These are phyloP conservation scores for Paratinospora sagittata DNA, from an alignment of 164 flowering plant species.

Conservation along the genomic window DNA sequence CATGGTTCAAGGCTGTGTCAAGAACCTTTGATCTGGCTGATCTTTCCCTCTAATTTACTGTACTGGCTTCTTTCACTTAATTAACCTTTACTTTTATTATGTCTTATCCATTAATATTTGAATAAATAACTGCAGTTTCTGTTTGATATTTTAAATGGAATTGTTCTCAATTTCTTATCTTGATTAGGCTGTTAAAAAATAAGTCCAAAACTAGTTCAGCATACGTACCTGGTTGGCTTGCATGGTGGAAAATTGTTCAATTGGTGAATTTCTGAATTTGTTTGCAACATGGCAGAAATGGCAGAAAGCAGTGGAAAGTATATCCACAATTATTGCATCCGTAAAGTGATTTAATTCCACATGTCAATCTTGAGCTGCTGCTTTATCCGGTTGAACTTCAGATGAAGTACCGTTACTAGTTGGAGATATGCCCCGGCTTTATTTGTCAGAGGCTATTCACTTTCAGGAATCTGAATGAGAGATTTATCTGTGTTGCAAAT, in stretches of 20 bases:
- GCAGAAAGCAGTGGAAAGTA: too few species aligned
- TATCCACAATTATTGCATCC: too few species aligned
- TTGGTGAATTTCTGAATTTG: too few species aligned
- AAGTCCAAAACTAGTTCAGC: too few species aligned
- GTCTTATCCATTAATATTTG: neutral
- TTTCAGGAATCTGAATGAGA: neutral
- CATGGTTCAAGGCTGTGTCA: constrained; percentile 83
- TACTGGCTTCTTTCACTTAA: neutral
- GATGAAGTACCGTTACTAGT: neutral
- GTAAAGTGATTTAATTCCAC: too few species aligned
- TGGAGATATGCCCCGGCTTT: neutral
- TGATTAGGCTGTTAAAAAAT: neutral
- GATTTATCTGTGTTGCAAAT: too few species aligned
- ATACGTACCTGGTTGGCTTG: too few species aligned
- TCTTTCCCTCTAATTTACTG: constrained; percentile 47
- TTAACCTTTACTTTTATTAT: neutral
- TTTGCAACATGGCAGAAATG: too few species aligned
- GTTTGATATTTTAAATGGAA: neutral
- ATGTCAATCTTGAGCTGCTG: too few species aligned
- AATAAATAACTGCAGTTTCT: neutral
- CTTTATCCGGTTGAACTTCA: too few species aligned
- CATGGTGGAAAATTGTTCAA: too few species aligned
- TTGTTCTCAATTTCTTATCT: neutral
- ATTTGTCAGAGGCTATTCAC: neutral
- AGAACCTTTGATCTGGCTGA: constrained; percentile 89